Conservation (phyloP, 345 rosid genomes). For the Ceriops decandra region DNA sequence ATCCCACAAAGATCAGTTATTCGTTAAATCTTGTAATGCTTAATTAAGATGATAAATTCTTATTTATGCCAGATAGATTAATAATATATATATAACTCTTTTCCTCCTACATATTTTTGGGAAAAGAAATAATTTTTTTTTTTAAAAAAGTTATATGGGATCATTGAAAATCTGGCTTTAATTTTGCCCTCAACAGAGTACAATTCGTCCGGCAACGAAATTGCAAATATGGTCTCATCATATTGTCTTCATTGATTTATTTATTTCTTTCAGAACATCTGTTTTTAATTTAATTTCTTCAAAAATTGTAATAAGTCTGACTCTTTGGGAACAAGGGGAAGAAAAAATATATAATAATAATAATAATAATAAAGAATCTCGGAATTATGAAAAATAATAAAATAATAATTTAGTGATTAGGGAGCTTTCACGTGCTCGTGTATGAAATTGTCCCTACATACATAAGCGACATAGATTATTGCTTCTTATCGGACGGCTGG, state of each 20-base stretch:
- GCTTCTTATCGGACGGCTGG: neutral
- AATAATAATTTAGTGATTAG: neutral
- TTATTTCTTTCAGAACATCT: neutral
- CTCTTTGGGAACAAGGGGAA: neutral
- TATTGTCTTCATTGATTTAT: neutral
- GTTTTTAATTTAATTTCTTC: no score
- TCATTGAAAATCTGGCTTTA: slow-evolving; percentile 17
- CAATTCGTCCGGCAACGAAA: neutral
- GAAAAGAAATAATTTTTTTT: neutral
- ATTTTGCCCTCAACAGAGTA: slow-evolving; percentile 4
- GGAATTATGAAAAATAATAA: no score
- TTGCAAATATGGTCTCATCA: neutral
- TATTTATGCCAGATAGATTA: no score
- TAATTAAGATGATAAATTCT: no score
- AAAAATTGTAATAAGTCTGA: neutral
- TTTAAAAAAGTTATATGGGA: neutral
- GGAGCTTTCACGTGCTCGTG: slow-evolving; percentile 7
- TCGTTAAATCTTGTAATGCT: no score
- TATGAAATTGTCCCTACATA: neutral
- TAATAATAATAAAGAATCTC: neutral
- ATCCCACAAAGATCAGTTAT: neutral
- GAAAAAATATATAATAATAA: neutral
- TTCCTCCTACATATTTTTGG: no score
- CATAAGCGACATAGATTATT: neutral
- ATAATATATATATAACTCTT: no score